Conservation (phyloP, 1,284 basidiomycete genomes). For the Tylopilus microsporus region DNA sequence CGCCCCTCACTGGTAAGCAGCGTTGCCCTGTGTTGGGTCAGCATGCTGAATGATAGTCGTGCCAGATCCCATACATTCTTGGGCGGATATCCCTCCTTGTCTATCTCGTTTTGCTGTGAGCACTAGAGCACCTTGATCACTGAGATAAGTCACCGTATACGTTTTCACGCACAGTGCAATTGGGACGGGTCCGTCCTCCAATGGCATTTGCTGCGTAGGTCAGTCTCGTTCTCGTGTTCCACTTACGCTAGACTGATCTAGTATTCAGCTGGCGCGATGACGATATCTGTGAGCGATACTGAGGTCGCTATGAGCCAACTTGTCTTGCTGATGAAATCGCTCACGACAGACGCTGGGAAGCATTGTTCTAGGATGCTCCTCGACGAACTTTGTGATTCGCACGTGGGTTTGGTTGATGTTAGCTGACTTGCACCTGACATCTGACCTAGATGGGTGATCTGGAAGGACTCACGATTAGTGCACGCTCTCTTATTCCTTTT, state of each 20-base stretch:
- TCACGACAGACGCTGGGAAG: constrained; percentile 3
- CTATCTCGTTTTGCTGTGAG: constrained; percentile 16
- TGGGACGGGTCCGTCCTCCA: neutral
- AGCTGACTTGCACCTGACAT: neutral
- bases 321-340: neutral
- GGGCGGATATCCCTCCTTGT: constrained; percentile 13
- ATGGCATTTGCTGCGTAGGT: constrained; percentile 8
- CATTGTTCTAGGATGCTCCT: constrained; percentile 19
- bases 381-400: constrained; percentile 24
- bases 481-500: constrained; percentile 12
- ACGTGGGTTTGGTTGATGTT: constrained; percentile 14
- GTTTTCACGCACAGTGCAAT: constrained; percentile 3
- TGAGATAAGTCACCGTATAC: neutral
- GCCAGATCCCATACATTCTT: constrained; percentile 21
- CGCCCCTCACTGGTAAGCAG: constrained; percentile 20
- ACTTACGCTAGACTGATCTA: constrained; percentile 1
- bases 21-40: neutral
- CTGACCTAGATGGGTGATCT: constrained; percentile 23
- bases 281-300: constrained; percentile 4
- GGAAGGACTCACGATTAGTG: constrained; percentile 16
- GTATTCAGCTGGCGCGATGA: neutral
- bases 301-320: too few species aligned
- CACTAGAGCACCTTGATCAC: neutral
- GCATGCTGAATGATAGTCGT: neutral
- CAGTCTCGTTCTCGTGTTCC: constrained; percentile 5